Evolutionary conservation across 2,329 filamentous ascomycete species (phyloP).

Genomic region (Diaporthe sp.): DNA sequence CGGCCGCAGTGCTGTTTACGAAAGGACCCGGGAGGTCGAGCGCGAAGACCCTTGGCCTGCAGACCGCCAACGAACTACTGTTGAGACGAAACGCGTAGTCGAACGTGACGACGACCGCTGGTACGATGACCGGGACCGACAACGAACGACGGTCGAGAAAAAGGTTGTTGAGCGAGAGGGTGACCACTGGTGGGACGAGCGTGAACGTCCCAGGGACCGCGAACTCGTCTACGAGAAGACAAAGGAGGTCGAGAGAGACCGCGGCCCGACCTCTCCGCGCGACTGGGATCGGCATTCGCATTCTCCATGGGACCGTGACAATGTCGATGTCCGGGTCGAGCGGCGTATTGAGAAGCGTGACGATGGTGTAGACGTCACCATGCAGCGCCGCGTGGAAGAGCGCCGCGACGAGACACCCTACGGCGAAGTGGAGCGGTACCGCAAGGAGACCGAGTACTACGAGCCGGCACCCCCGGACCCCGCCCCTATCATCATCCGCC

Average conservation of each 20-base stretch:
- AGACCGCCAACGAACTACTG: slow-evolving; percentile 36
- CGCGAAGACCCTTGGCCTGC: slow-evolving; percentile 35
- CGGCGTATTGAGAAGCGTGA: slow-evolving; percentile 58
- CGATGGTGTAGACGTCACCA: slow-evolving; percentile 64
- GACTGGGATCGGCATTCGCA: slow-evolving; percentile 53
- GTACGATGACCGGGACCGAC: slow-evolving; percentile 43
- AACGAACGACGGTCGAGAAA: slow-evolving; percentile 38
- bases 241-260: slow-evolving; percentile 58
- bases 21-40: slow-evolving; percentile 45
- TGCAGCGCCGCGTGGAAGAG: slow-evolving; percentile 68
- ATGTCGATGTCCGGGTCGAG: slow-evolving; percentile 59
- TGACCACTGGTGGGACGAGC: slow-evolving; percentile 45
- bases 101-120: slow-evolving; percentile 41
- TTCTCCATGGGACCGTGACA: slow-evolving; percentile 52
- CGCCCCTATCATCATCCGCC: slow-evolving; percentile 69
- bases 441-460: slow-evolving; percentile 75
- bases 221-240: slow-evolving; percentile 60
- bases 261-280: slow-evolving; percentile 46
- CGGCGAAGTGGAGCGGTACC: slow-evolving; percentile 70
- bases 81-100: slow-evolving; percentile 37
- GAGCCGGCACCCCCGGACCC: slow-evolving; percentile 60
- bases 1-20: slow-evolving; percentile 46
- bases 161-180: slow-evolving; percentile 41
- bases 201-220: slow-evolving; percentile 48
- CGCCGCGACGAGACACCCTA: slow-evolving; percentile 60